A percentile compares a stretch with the other conserved stretches of the same genome.
These are phyloP conservation scores for Monosporozyma unispora DNA, from an alignment of 805 yeast genomes.

Conservation along the genomic window DNA sequence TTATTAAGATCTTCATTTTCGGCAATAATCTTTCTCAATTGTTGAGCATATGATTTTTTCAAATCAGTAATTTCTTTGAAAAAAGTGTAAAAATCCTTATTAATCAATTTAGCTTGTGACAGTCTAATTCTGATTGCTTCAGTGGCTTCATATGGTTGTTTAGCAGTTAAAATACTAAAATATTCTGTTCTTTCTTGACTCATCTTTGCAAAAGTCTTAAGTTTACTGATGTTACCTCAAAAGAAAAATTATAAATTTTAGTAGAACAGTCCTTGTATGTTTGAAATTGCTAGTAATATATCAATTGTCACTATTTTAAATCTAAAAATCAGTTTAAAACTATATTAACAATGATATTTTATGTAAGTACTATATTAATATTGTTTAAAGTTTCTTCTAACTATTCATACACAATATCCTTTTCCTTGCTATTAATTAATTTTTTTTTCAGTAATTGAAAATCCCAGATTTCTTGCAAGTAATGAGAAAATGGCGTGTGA, in stretches of 20 bases:
- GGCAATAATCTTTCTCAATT: constrained; percentile 33
- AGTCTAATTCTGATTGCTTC: constrained; percentile 51
- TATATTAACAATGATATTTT: too few species aligned
- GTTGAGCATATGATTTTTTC: constrained; percentile 39
- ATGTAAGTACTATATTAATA: not conserved
- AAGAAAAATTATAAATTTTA: not conserved
- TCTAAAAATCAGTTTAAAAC: too few species aligned
- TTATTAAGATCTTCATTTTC: constrained; percentile 30
- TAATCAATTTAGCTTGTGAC: constrained; percentile 44
- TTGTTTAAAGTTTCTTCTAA: not conserved
- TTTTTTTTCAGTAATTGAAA: not conserved
- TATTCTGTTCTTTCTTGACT: constrained; percentile 30
- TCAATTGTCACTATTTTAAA: not conserved
- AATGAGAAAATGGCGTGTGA: too few species aligned
- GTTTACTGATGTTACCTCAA: not conserved
- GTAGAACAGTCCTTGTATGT: not conserved
- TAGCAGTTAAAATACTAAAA: constrained; percentile 28
- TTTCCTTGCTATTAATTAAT: not conserved
- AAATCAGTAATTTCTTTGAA: constrained; percentile 45
- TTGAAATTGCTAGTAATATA: not conserved
- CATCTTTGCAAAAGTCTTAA: constrained; percentile 12
- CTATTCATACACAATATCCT: not conserved
- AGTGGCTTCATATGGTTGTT: constrained; percentile 51
- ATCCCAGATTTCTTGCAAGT: not conserved
- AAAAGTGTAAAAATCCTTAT: constrained; percentile 54